Evolutionary conservation across 176 grass and related monocot species (phyloP).

Genomic region (Oryza meridionalis): DNA sequence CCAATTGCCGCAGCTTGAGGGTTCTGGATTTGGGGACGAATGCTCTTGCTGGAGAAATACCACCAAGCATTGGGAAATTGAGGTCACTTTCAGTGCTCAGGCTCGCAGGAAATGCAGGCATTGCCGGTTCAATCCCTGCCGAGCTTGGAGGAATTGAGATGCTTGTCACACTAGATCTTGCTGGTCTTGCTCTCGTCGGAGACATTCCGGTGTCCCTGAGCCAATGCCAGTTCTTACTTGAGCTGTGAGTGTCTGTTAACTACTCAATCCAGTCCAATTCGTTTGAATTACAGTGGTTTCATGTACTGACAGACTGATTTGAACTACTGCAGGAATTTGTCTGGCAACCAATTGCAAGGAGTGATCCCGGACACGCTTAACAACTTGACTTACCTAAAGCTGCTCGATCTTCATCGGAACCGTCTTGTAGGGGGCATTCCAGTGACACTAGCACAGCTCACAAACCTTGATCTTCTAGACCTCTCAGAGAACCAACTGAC

Average conservation of each 20-base stretch:
- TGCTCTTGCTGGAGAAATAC: constrained; percentile 65
- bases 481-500: constrained; percentile 68
- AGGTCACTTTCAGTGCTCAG: constrained; percentile 73
- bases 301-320: constrained; percentile 42
- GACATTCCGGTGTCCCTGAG: constrained; percentile 71
- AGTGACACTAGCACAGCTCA: constrained; percentile 64
- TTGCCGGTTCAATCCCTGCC: constrained; percentile 61
- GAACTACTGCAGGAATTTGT: constrained; percentile 69
- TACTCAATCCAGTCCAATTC: background rate
- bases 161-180: constrained; percentile 78
- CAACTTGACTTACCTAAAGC: constrained; percentile 74
- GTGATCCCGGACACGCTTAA: constrained; percentile 68
- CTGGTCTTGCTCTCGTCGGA: constrained; percentile 66
- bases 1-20: constrained; percentile 62
- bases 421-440: constrained; percentile 67
- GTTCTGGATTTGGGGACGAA: constrained; percentile 83
- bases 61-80: constrained; percentile 58
- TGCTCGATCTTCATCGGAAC: constrained; percentile 79
- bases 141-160: constrained; percentile 75
- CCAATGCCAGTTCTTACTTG: constrained; percentile 84
- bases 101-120: constrained; percentile 56
- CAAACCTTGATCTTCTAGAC: constrained; percentile 70
- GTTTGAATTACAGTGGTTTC: background rate
- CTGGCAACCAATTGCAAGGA: constrained; percentile 75
- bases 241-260: constrained; percentile 72